Base-by-base conservation (phyloP, 192 early-diverging fungal genomes). In the Allomyces javanicus region DNA sequence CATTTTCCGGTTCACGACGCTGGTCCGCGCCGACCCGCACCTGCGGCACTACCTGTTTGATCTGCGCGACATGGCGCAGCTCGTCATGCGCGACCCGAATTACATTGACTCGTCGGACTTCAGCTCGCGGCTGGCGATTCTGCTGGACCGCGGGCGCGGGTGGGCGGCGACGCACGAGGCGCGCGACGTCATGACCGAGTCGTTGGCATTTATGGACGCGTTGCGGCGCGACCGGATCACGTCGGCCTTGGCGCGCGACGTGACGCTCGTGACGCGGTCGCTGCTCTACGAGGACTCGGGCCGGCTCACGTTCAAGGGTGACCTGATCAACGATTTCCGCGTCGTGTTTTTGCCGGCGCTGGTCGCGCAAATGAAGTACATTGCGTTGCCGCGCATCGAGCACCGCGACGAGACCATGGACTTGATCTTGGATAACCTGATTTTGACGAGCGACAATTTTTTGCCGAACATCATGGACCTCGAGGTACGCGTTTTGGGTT, bases 341-440 rank as follows among this genome's bases (percentile, higher is more conserved):
- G 64, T 63, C 12, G 61, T 68, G 24, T 24, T 62, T 43, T n/a
- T 69, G 4, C 68, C 68, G 26, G 64, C 65, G n/a, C 11, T 69
- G 9, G 19, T 69, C 33, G 24, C 44, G 26, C 64, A 69, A 25
- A 62, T 69, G 19, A 68, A 40, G 26, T 69, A 68, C 40, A 68
- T 69, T 45, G 65, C 68, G 17, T 44, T 69, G 11, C 62, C 68
- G 25, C 64, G 68, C 25, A 62, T 69, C 23, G 68, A 69, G 43
- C 66, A 69, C 62, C 44, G 65, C 58, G 68, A 69, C 25, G 63
- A 24, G 5, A 44, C n/a, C 19, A 62, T 62, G n/a, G 65, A 69
- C 66, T 6, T 69, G 50, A 67, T 69, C 10, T n/a, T 69, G 26
- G 68, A 69, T 22, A 62, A 69, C 24, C 24, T 69, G 25, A 66